A percentile compares a stretch with the other conserved stretches of the same genome.
Conservation (phyloP, 345 rosid genomes). For the Aquilaria sinensis region DNA sequence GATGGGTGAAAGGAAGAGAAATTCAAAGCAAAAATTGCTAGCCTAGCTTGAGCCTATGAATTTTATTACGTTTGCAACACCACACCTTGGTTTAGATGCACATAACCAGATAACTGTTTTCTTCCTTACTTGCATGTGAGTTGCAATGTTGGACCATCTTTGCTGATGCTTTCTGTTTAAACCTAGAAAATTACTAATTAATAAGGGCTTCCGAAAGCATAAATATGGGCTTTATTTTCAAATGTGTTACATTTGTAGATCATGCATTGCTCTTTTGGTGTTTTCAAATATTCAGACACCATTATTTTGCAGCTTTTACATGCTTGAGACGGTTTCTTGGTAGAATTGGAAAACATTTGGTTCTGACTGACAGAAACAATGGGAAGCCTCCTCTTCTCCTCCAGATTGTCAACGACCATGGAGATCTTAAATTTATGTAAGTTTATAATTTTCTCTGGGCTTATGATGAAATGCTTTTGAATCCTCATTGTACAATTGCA, state of each 20-base stretch:
- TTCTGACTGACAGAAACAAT: slow-evolving; percentile 51
- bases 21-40: slow-evolving; percentile 48
- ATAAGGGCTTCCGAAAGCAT: too few relatives aligned
- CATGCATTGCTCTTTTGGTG: too few relatives aligned
- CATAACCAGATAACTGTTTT: slow-evolving; percentile 58
- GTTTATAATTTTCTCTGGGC: slow-evolving; percentile 13
- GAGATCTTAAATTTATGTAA: slow-evolving; percentile 77
- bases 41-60: slow-evolving; percentile 57
- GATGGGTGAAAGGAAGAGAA: slow-evolving; percentile 27
- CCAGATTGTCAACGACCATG: slow-evolving; percentile 55
- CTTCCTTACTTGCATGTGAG: too few relatives aligned
- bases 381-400: slow-evolving; percentile 65
- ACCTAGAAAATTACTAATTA: too few relatives aligned
- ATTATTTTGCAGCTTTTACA: slow-evolving; percentile 47
- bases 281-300: slow-evolving; percentile 47
- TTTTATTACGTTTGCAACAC: slow-evolving; percentile 80
- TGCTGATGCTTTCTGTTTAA: too few relatives aligned
- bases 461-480: too few relatives aligned
- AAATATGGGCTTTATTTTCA: too few relatives aligned
- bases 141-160: too few relatives aligned
- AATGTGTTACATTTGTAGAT: too few relatives aligned
- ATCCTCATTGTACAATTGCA: not conserved
- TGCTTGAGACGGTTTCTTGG: slow-evolving; percentile 67
- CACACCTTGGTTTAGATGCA: slow-evolving; percentile 86
- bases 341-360: slow-evolving; percentile 79